phyloP scores from a whole-genome alignment of 306 rosid genomes.

The Chamaecrista fasciculata region DNA sequence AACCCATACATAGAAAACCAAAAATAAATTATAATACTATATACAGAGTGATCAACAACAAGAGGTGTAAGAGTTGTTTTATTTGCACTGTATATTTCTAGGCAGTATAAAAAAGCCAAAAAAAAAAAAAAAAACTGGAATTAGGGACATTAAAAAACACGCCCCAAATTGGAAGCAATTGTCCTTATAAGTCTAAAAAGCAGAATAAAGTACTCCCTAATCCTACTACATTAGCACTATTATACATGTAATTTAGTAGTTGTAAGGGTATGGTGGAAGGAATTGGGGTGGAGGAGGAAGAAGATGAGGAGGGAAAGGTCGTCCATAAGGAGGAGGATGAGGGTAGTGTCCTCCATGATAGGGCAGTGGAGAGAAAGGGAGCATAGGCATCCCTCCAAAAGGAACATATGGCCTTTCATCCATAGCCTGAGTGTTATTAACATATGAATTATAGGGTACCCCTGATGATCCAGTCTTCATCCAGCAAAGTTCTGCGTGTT shows the following conservation, averaged over 20 bases:
- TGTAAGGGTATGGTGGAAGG: neutral
- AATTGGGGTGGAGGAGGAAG: neutral
- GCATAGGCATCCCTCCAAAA: neutral
- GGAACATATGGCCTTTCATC: neutral
- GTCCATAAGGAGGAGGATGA: neutral
- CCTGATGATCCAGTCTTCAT: constrained; percentile 17
- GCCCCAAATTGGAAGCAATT: neutral
- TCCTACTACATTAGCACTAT: neutral
- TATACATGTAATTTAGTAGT: neutral
- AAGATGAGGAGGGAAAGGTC: neutral
- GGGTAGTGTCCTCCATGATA: no score
- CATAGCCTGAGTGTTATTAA: neutral
- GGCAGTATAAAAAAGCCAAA: no score
- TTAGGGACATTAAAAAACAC: neutral
- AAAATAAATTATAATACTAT: neutral
- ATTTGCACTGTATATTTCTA: no score
- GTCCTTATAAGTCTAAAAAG: neutral
- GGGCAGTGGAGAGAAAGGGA: no score
- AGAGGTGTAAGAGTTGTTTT: no score
- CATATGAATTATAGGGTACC: neutral
- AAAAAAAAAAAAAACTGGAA: no score
- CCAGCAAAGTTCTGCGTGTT: constrained; percentile 10
- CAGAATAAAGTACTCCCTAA: neutral
- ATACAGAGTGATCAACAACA: no score
- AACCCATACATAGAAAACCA: no score